Base-by-base conservation (phyloP, 2,329 filamentous ascomycete genomes). In the Colletotrichum nymphaeae region DNA sequence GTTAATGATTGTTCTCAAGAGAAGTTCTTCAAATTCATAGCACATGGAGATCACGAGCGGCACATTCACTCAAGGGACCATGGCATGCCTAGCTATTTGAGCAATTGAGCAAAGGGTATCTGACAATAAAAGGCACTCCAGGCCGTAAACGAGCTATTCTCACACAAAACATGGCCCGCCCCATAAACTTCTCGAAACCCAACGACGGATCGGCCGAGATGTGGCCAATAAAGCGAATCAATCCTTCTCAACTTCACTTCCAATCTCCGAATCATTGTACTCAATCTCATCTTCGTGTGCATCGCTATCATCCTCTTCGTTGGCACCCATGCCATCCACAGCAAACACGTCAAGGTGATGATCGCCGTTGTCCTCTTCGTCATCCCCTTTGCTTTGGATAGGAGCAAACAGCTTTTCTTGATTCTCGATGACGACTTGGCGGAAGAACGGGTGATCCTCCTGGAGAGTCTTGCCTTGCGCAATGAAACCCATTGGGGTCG, bases 401-500 rank as follows among this genome's bases (percentile, higher is more conserved):
- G 60, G 66, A 8, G 55, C 64, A 14, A 74, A 67, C 3, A 74
- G 46, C 52, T 71, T 14, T 73, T 79, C 32, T 73, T 75, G n/a
- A 12, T 37, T 67, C 26, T 63, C 55, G 8, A 37, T 49, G 3
- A 53, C 67, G 42, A 52, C 55, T 35, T 69, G 67, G 7, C 80
- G 75, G 46, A 92, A 91, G 80, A 92, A 91, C 0, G 86, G 80
- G 65, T 91, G 89, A 14, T 82, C 82, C 5, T 79, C 77, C 0
- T 80, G 80, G 0, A 92, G 80, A 0, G 81, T 77, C 72, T 88
- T 89, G 14, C 89, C 87, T 14, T 88, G 86, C 3, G 86, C 86
- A 5, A 91, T 69, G 76, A 87, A 88, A 0, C 89, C 89, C 85
- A 92, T 91, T 0, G 89, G 90, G 0, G 89, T 92, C 30, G 91